Percentiles rank a stretch among this genome's conserved stretches.
phyloP scores from a whole-genome alignment of 768 basidiomycete species.

The Rickenella mellea region DNA sequence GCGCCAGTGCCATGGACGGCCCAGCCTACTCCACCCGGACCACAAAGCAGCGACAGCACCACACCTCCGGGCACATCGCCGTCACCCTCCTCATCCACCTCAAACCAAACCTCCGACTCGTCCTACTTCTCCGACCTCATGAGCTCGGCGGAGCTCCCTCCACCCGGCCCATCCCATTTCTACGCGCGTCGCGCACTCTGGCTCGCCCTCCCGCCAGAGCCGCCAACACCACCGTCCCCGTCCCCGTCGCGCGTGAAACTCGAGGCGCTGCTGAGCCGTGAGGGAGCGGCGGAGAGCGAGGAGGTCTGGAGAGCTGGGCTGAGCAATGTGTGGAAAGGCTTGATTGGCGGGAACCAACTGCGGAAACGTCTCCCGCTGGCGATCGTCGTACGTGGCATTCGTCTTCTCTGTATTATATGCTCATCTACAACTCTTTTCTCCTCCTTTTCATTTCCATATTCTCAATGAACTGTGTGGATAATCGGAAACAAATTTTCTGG shows the following conservation, averaged over 20 bases:
- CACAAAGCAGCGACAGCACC: no score
- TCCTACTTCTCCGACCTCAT: slow-evolving; percentile 32
- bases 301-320: slow-evolving; percentile 48
- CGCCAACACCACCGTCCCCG: slow-evolving; percentile 19
- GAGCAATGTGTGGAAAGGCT: slow-evolving; percentile 53
- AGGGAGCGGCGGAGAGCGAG: slow-evolving; percentile 39
- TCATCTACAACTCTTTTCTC: neutral
- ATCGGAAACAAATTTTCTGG: no score
- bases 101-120: no score
- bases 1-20: no score
- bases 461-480: no score
- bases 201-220: slow-evolving; percentile 25
- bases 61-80: no score
- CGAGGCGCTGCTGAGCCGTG: slow-evolving; percentile 37
- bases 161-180: slow-evolving; percentile 58
- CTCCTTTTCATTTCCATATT: neutral
- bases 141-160: slow-evolving; percentile 34
- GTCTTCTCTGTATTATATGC: neutral
- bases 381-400: slow-evolving; percentile 42
- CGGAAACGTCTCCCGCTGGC: slow-evolving; percentile 53
- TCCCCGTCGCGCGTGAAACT: slow-evolving; percentile 32
- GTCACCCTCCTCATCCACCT: no score
- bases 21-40: no score
- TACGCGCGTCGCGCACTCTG: slow-evolving; percentile 54
- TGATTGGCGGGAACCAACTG: slow-evolving; percentile 48